Evolutionary conservation across 495 filamentous ascomycete genomes (phyloP), one percentile per base, ranked within the genome.

Genomic region (Aspergillus nidulans): DNA sequence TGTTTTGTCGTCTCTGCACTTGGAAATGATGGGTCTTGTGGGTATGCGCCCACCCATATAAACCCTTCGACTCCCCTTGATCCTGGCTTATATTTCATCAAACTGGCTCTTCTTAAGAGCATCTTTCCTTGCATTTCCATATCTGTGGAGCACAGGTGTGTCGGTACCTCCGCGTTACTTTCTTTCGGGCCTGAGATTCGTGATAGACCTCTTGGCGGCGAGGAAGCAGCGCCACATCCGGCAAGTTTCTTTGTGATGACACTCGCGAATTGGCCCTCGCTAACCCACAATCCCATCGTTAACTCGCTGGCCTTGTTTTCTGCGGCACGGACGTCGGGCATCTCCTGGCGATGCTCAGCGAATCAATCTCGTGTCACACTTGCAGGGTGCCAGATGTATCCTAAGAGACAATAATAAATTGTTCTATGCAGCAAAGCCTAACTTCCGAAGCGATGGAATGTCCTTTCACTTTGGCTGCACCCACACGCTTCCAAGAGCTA

Each of bases 111-210:
- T 49, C 49, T 42, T 42, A 23, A 52, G 36, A 49, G 26, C 47
- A 36, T 6, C 18, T 23, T 49, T 36, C 15, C 28, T 23, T 36
- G 34, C 28, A 4, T 43, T 41, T 26, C 52, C 24, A 44, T 52
- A 54, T 49, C 46, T 44, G 34, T 46, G 44, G 43, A 49, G 45
- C 49, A 53, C 25, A 47, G 19, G 42, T 20, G 42, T 48, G 55
- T 52, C 48, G 61, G 48, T 45, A 40, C 55, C 57, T 60, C 57
- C 61, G 54, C 53, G 49, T 52, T 44, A 44, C 23, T 63, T 57
- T 49, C 42, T 59, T 53, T 53, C 49, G 40, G 46, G 41, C 15
- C 16, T 12, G 36, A 24, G 21, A 39, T 25, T 48, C 18, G 36
- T 44, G 41, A 58, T 57, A 52, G 56, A 24, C 57, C 38, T 55